Evolutionary conservation across 176 grass and related monocot genomes (phyloP).

Genomic region (Ensete glaucum): DNA sequence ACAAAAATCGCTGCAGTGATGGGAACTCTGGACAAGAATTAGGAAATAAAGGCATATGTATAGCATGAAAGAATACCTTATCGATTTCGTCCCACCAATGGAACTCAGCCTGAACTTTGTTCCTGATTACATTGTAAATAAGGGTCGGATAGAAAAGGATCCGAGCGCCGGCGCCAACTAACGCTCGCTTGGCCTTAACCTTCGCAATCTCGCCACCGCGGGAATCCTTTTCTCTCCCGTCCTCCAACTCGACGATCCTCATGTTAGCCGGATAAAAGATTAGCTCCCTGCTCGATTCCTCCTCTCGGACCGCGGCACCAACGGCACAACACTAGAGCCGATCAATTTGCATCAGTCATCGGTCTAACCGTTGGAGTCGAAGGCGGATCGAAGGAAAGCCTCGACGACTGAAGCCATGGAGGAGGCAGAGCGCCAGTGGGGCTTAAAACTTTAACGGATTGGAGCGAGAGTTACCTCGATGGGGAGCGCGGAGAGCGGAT

Average conservation of each 20-base stretch:
- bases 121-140: slow-evolving; percentile 80
- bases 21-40: background rate
- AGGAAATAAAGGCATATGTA: slow-evolving; percentile 1
- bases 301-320: background rate
- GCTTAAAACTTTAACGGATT: background rate
- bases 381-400: background rate
- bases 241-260: slow-evolving; percentile 5
- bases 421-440: background rate
- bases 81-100: slow-evolving; percentile 94
- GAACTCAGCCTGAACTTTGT: slow-evolving; percentile 69
- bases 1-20: no score
- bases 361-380: background rate
- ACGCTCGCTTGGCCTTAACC: slow-evolving; percentile 50
- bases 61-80: slow-evolving; percentile 33
- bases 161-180: slow-evolving; percentile 74
- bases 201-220: slow-evolving; percentile 17
- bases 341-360: background rate
- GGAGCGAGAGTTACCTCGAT: background rate
- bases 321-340: background rate
- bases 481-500: background rate
- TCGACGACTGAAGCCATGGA: background rate
- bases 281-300: no score
- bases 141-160: slow-evolving; percentile 93
- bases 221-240: slow-evolving; percentile 11
- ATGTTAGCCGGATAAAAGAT: background rate